Evolutionary conservation across 1,284 basidiomycete species (phyloP).

Genomic region (Ganoderma multipileum): DNA sequence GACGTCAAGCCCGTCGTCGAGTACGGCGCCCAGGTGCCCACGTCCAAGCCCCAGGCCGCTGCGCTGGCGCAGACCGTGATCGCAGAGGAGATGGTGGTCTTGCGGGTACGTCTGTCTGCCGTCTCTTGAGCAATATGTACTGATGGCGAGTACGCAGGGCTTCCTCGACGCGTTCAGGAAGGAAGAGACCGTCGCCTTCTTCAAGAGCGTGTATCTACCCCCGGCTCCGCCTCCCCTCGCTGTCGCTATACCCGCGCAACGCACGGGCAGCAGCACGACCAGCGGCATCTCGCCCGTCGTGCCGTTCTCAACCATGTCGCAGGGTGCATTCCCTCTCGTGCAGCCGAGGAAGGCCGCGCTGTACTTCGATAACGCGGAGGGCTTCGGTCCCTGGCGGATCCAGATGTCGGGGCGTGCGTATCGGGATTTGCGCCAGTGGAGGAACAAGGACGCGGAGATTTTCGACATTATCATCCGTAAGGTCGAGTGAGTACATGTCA

Average conservation of each 20-base stretch:
- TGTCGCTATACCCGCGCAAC: background rate
- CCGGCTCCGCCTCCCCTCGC: background rate
- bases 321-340: background rate
- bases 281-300: background rate
- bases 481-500: slow-evolving; percentile 60
- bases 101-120: background rate
- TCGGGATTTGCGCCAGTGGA: slow-evolving; percentile 48
- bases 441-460: slow-evolving; percentile 46
- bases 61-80: slow-evolving; percentile 33
- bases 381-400: slow-evolving; percentile 60
- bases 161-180: background rate
- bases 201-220: background rate
- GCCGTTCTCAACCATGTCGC: background rate
- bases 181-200: background rate
- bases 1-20: slow-evolving; percentile 39
- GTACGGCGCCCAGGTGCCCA: slow-evolving; percentile 24
- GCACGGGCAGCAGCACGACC: background rate
- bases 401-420: slow-evolving; percentile 53
- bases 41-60: slow-evolving; percentile 32
- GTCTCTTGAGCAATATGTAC: background rate
- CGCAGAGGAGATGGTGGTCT: background rate
- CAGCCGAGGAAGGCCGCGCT: slow-evolving; percentile 52
- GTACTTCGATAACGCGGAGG: slow-evolving; percentile 55
- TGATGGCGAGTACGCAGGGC: background rate
- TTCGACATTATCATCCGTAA: slow-evolving; percentile 62